Conservation (phyloP, 192 early-diverging fungal genomes). For the Coemansia sp. region DNA sequence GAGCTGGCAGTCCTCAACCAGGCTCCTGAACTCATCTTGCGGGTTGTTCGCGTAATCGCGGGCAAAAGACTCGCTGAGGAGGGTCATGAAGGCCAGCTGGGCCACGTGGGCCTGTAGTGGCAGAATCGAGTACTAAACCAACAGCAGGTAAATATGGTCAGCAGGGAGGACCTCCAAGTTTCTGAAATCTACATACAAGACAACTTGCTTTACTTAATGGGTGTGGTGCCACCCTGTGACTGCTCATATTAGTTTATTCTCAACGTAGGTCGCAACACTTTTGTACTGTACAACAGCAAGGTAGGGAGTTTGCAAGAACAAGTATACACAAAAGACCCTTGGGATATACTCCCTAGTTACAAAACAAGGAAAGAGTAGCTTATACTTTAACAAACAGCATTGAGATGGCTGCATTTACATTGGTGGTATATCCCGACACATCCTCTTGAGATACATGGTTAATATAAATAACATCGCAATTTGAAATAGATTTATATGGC, state of each 20-base stretch:
- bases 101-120: slow-evolving; percentile 81
- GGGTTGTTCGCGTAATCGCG: slow-evolving; percentile 80
- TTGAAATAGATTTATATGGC: not conserved
- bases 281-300: too few species aligned
- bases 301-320: too few species aligned
- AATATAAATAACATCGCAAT: not conserved
- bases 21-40: slow-evolving; percentile 66
- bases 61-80: slow-evolving; percentile 52
- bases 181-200: slow-evolving; percentile 94
- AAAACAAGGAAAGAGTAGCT: too few species aligned
- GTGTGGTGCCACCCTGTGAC: slow-evolving; percentile 95
- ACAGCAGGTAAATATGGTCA: slow-evolving; percentile 71
- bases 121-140: slow-evolving; percentile 64
- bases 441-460: not conserved
- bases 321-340: too few species aligned
- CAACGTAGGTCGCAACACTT: too few species aligned
- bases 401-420: not conserved
- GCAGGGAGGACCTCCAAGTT: slow-evolving; percentile 81
- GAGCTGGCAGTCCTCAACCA: slow-evolving; percentile 63
- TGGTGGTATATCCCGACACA: not conserved
- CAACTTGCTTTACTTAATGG: slow-evolving; percentile 63
- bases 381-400: too few species aligned
- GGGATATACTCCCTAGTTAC: too few species aligned
- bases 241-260: too few species aligned
- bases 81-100: slow-evolving; percentile 79